Base-by-base conservation (phyloP, 2,329 filamentous ascomycete genomes). In the Diaporthe longicolla region DNA sequence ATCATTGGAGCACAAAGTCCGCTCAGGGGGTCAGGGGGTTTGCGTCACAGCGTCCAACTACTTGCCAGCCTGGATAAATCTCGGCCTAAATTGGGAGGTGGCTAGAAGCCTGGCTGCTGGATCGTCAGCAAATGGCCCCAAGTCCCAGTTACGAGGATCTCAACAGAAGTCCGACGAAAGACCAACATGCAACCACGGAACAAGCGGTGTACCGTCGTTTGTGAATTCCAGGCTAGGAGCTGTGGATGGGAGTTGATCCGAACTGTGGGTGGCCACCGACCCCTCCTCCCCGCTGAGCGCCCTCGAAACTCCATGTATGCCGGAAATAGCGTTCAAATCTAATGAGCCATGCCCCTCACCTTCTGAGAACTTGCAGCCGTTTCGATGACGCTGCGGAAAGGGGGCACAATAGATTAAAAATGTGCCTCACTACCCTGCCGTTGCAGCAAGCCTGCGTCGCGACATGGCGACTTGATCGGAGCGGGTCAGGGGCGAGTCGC, bases 381-480 rank as follows among this genome's bases (percentile, higher is more conserved):
- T 58, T 73, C 73, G 65, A 74, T 73, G 74, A 75, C 68, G 74
- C 71, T 65, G 74, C 52, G 45, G 50, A 35, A 71, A 70, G 70
- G 61, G 66, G 45, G 58, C 15, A 69, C 66, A 71, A 70, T 72
- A 73, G 73, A 70, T 72, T 69, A 61, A 74, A 72, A 70, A 26
- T 73, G 71, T 73, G 74, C 74, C 66, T 75, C 68, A 61, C 43
- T 15, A 55, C 57, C 65, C 73, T 73, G 61, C 54, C 69, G 32
- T 3, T 59, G 59, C 57, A 59, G 65, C 32, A 55, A 71, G 15
- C 71, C 32, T 68, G 73, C 43, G 35, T 50, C 48, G 66, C 59
- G 66, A 65, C 66, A 68, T 37, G 73, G 37, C 68, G 50, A 43
- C 65, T 37, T 48, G 55, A 54, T 26, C 54, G 24, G 54, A 48